Evolutionary conservation across 2,329 filamentous ascomycete genomes (phyloP).

Genomic region (Chalaropsis ovoidea): DNA sequence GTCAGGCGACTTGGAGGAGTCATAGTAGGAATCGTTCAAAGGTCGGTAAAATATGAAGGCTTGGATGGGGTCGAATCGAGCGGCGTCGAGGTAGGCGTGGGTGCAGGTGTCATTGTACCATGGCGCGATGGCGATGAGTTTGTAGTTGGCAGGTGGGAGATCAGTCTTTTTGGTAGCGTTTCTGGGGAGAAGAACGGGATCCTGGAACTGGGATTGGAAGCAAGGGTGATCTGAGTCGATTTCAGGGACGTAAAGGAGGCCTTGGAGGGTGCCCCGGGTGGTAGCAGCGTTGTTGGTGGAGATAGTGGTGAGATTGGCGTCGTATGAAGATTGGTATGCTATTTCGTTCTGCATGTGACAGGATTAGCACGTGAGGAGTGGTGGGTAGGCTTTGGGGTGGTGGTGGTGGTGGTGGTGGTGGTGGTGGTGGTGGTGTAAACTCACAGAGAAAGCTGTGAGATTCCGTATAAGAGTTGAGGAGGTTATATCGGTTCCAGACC

Average conservation of each 20-base stretch:
- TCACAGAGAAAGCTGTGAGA: conserved; percentile 46
- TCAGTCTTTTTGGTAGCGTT: conserved; percentile 66
- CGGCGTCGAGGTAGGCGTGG: conserved; percentile 56
- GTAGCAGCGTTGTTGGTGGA: conserved; percentile 55
- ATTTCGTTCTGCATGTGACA: conserved; percentile 35
- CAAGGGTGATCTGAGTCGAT: conserved; percentile 52
- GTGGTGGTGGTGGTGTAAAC: conserved; percentile 29
- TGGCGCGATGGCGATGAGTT: conserved; percentile 71
- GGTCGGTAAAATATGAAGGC: conserved; percentile 56
- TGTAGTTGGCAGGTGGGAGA: conserved; percentile 58
- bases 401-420: background rate
- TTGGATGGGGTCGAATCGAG: conserved; percentile 48
- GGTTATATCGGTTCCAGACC: conserved; percentile 41
- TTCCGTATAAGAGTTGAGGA: conserved; percentile 48
- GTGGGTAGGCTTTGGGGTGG: background rate
- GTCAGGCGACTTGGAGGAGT: conserved; percentile 30
- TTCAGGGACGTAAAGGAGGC: conserved; percentile 76
- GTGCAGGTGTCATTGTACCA: conserved; percentile 73
- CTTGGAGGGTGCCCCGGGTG: conserved; percentile 54
- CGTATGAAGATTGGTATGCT: conserved; percentile 44
- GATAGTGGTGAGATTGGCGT: conserved; percentile 61
- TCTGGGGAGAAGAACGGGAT: conserved; percentile 48
- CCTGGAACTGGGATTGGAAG: conserved; percentile 46
- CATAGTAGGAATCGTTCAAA: conserved; percentile 38
- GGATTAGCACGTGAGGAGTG: conserved; percentile 26